Base-by-base conservation (phyloP, 169 alveolate genomes). In the Theileria parva region DNA sequence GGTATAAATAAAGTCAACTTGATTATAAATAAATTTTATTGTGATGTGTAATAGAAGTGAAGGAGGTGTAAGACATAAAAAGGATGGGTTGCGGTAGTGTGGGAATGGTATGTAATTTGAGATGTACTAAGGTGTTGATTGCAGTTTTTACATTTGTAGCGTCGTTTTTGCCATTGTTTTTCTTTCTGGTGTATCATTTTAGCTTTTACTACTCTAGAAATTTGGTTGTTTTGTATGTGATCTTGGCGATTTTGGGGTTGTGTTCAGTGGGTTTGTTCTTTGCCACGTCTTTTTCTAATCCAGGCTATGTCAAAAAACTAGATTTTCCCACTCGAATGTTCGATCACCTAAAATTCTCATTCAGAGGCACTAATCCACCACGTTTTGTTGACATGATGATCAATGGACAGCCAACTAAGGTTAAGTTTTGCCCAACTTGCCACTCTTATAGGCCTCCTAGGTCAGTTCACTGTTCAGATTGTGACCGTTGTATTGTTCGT, bases 401-500 rank as follows among this genome's bases (percentile, higher is more conserved):
- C 13, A 87, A 91, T 63, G 95, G 95, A 15, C 86, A 87, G 70
- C 69, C 86, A 55, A 68, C 87, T 53, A 87, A 87, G 64, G 60
- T 91, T 15, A 93, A 93, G 76, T 93, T 91, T 75, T 93, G 96
- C 80, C 83, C 81, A 51, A 93, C 96, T 15, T 93, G 96, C 79
- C 91, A 86, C 77, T 91, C 93, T 71, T 92, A 90, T 74, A 81
- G 98, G 70, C 97, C 97, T n/a, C 93, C 94, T 23, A 85, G 98
- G 80, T 85, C 96, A 4, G 96, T 96, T 34, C 98, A 95, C 83
- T 95, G 98, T 67, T 95, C 97, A 25, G 89, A 86, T 63, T 95
- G 98, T 86, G 96, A 94, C 59, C 92, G 93, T 61, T 95, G 98
- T 77, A 96, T 95, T 51, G 95, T 92, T 64, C 91, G 95, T 77